These are phyloP conservation scores for Solanum tarapatanum DNA, from an alignment of 257 asterid genomes.

Conservation along the genomic window DNA sequence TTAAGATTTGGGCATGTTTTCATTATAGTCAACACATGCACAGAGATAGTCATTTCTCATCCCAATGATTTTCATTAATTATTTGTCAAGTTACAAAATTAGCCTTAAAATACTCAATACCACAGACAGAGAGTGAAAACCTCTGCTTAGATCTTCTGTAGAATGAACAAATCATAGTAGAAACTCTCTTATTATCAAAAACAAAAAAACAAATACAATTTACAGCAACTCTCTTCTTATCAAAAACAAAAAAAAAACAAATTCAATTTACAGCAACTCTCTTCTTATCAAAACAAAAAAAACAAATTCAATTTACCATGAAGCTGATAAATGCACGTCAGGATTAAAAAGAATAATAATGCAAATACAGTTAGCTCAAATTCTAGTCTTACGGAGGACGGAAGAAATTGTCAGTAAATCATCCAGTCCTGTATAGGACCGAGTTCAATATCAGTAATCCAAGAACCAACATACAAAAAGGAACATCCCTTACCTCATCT, in stretches of 20 bases:
- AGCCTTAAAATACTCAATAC: not conserved
- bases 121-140: not conserved
- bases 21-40: not conserved
- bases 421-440: not conserved
- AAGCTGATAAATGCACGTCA: not conserved
- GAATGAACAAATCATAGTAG: not conserved
- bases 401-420: not conserved
- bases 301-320: not conserved
- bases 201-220: not conserved
- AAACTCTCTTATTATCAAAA: not conserved
- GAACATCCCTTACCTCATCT: conserved; percentile 67
- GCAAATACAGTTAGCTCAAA: not conserved
- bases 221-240: not conserved
- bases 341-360: not conserved
- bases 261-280: not conserved
- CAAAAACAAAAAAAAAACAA: not conserved
- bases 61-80: not conserved
- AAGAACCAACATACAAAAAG: not conserved
- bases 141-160: not conserved
- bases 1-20: not conserved
- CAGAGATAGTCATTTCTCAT: not conserved
- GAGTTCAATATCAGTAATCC: not conserved
- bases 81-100: not conserved
- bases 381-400: not conserved
- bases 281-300: not conserved